phyloP scores from a whole-genome alignment of 345 rosid species.

The Kandelia obovata region DNA sequence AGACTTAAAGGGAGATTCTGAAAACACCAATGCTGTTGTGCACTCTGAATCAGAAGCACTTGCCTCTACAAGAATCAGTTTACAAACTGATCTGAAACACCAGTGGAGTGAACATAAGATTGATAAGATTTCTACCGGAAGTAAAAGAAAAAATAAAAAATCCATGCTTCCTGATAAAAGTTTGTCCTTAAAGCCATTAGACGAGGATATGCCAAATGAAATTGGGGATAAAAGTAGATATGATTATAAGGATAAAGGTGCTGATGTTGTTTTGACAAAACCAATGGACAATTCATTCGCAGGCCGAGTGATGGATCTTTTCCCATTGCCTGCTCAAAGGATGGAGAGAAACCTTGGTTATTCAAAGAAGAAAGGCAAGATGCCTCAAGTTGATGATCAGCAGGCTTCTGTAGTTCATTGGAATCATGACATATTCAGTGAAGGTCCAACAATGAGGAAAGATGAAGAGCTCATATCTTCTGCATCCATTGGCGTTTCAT shows the following conservation, averaged over 20 bases:
- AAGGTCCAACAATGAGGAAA: slow-evolving; percentile 28
- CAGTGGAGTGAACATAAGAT: slow-evolving; percentile 33
- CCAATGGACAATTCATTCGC: slow-evolving; percentile 22
- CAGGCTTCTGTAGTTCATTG: slow-evolving; percentile 31
- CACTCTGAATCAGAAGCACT: slow-evolving; percentile 39
- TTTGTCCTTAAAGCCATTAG: slow-evolving; percentile 28
- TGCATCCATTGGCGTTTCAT: slow-evolving; percentile 23
- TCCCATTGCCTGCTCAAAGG: slow-evolving; percentile 37
- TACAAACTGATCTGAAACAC: slow-evolving; percentile 32
- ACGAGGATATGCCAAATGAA: slow-evolving; percentile 35
- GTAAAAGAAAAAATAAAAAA: slow-evolving; percentile 53
- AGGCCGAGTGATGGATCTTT: slow-evolving; percentile 34
- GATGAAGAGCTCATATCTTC: slow-evolving; percentile 25
- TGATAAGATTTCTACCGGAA: slow-evolving; percentile 34
- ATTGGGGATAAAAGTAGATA: slow-evolving; percentile 28
- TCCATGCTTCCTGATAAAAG: slow-evolving; percentile 33
- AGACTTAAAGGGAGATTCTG: slow-evolving; percentile 23
- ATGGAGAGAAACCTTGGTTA: slow-evolving; percentile 37
- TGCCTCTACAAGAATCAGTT: slow-evolving; percentile 26
- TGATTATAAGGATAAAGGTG: slow-evolving; percentile 13
- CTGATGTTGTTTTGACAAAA: slow-evolving; percentile 26
- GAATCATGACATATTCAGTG: slow-evolving; percentile 30
- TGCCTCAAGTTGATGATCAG: slow-evolving; percentile 29
- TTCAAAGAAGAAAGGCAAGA: slow-evolving; percentile 52
- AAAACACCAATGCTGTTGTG: slow-evolving; percentile 23